phyloP scores from a whole-genome alignment of 2,329 filamentous ascomycete genomes.

The Ophiostoma pallidulum region DNA sequence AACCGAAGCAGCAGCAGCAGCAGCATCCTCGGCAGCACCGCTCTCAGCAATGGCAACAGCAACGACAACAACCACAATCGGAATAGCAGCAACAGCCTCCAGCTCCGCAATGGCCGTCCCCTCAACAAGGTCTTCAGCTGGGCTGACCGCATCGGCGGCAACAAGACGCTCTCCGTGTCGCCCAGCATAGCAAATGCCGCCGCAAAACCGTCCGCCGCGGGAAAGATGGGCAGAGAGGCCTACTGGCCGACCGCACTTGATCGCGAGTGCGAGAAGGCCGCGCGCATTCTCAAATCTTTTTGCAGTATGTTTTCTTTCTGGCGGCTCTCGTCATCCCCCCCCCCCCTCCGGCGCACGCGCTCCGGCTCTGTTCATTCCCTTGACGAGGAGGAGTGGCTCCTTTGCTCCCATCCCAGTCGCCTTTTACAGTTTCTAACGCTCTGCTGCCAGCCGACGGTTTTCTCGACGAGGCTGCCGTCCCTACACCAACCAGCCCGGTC shows the following conservation, averaged over 20 bases:
- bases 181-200: constrained; percentile 14
- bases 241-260: constrained; percentile 70
- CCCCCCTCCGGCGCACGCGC: no score
- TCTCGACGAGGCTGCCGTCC: constrained; percentile 34
- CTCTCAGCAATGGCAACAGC: background rate
- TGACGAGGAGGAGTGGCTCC: no score
- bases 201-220: constrained; percentile 54
- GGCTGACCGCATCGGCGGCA: constrained; percentile 17
- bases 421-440: constrained; percentile 16
- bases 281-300: constrained; percentile 64
- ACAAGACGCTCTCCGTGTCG: constrained; percentile 12
- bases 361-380: background rate
- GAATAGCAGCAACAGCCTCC: constrained; percentile 3
- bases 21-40: constrained; percentile 3
- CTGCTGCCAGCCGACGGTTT: constrained; percentile 43
- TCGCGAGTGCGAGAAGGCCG: constrained; percentile 71
- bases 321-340: constrained; percentile 26
- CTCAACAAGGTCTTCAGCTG: constrained; percentile 26
- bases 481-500: constrained; percentile 21
- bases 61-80: constrained; percentile 4
- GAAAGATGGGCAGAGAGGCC: constrained; percentile 63
- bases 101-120: constrained; percentile 9
- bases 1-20: background rate
- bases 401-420: no score
- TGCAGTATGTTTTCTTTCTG: constrained; percentile 62